Percentiles rank a stretch among this genome's conserved stretches.
Conservation (phyloP, 441 rosid species). For the Erysimum cheiri region DNA sequence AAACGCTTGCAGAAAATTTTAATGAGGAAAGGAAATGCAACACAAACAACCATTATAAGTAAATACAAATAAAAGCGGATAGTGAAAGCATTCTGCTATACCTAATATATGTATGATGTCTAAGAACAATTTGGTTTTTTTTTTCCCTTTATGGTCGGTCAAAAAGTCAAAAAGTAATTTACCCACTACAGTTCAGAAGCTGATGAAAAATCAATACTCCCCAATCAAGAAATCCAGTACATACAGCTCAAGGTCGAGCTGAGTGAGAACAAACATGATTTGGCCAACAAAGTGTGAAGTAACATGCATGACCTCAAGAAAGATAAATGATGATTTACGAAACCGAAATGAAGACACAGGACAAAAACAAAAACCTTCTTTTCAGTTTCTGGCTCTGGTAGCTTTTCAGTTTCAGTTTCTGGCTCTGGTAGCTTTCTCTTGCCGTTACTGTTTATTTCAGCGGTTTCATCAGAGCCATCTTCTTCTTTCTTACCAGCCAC, state of each 20-base stretch:
- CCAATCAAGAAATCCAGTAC: slow-evolving; percentile 1
- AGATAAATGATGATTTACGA: slow-evolving; percentile 4
- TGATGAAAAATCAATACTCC: slow-evolving; percentile 13
- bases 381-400: no score
- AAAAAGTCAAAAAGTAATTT: not conserved
- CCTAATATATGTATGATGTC: slow-evolving; percentile 21
- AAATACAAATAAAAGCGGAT: slow-evolving; percentile 2
- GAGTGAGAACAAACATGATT: slow-evolving; percentile 14
- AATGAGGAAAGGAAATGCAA: slow-evolving; percentile 8
- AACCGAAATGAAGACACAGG: slow-evolving; percentile 12
- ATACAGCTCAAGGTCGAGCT: slow-evolving; percentile 1
- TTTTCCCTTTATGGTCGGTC: not conserved
- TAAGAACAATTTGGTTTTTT: not conserved
- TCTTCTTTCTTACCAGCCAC: slow-evolving; percentile 52
- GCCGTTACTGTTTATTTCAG: slow-evolving; percentile 52
- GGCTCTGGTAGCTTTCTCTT: slow-evolving; percentile 76
- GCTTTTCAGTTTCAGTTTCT: slow-evolving; percentile 58
- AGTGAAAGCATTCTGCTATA: slow-evolving; percentile 12
- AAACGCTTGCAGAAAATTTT: slow-evolving; percentile 18
- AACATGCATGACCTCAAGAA: slow-evolving; percentile 27
- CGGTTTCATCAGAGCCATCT: slow-evolving; percentile 48
- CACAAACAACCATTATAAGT: slow-evolving; percentile 13
- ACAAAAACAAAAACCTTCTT: slow-evolving; percentile 53
- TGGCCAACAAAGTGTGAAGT: slow-evolving; percentile 18
- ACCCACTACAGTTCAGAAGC: slow-evolving; percentile 15